Percentiles rank a stretch among this genome's conserved stretches.
phyloP scores from a whole-genome alignment of 495 filamentous ascomycete genomes.

The Neurospora tetraspora region DNA sequence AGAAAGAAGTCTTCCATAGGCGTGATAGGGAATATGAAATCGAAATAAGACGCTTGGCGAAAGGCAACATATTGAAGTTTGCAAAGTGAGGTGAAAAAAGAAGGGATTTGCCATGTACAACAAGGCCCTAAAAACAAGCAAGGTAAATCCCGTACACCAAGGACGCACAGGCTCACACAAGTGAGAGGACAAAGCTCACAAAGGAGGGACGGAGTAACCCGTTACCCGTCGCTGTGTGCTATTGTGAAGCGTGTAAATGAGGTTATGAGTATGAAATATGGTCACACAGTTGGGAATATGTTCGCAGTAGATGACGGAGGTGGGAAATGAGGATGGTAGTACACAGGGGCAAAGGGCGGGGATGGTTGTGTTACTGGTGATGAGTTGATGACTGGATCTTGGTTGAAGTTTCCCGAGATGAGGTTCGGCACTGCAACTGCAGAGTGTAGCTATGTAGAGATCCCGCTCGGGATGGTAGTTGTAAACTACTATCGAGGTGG shows the following conservation, averaged over 20 bases:
- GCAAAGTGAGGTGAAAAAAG: not conserved
- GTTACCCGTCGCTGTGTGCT: not conserved
- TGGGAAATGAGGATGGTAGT: not conserved
- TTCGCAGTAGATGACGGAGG: not conserved
- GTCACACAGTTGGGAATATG: not conserved
- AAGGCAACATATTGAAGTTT: not conserved
- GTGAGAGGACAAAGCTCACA: not conserved
- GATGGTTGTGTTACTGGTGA: not conserved
- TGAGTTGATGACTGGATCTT: not conserved
- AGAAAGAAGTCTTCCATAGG: not conserved
- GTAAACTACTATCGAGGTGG: not conserved
- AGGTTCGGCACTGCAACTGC: no score
- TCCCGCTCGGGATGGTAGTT: not conserved
- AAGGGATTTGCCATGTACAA: not conserved
- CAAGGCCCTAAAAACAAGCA: not conserved
- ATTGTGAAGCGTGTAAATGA: not conserved
- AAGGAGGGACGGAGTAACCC: not conserved
- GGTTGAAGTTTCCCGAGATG: not conserved
- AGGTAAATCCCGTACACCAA: not conserved
- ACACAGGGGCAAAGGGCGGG: not conserved
- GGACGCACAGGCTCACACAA: not conserved
- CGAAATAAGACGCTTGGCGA: no score
- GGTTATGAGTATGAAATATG: not conserved
- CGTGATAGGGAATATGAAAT: not conserved
- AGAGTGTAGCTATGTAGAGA: not conserved